Conservation (phyloP, 208 protist species). For the Porcisia deanei region DNA sequence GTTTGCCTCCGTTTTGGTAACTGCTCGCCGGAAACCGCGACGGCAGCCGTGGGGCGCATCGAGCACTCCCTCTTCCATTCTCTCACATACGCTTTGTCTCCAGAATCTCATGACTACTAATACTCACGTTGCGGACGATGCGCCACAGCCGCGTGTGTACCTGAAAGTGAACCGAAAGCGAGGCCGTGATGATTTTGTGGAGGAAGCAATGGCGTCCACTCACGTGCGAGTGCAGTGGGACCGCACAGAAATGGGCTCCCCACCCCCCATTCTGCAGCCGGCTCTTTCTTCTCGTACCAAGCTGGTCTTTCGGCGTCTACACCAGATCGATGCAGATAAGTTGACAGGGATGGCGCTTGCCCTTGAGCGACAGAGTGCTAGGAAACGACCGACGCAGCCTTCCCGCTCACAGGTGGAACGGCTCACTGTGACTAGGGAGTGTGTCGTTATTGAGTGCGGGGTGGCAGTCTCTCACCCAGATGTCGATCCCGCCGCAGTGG, state of each 20-base stretch:
- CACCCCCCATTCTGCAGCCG: conserved; percentile 14
- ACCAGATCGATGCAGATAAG: background rate
- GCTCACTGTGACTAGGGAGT: conserved; percentile 13
- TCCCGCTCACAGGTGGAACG: conserved; percentile 16
- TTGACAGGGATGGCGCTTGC: background rate
- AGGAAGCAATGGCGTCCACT: conserved; percentile 11
- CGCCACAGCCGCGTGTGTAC: conserved; percentile 13
- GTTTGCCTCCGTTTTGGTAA: background rate
- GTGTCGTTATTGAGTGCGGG: conserved; percentile 28
- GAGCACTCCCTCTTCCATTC: background rate
- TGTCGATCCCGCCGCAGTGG: background rate
- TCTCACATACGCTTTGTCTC: background rate
- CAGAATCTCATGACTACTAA: background rate
- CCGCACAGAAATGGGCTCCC: conserved; percentile 28
- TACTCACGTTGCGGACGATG: background rate
- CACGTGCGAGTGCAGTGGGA: conserved; percentile 39
- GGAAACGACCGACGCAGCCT: background rate
- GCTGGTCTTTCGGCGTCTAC: conserved; percentile 23
- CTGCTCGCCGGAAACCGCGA: background rate
- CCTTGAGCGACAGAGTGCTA: background rate
- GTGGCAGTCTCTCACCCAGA: background rate
- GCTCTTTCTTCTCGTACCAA: conserved; percentile 18
- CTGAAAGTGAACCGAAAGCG: conserved; percentile 27
- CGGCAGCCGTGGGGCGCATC: background rate
- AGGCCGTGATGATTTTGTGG: conserved; percentile 15